phyloP scores from a whole-genome alignment of 1,284 basidiomycete genomes.

The Malassezia sp. region DNA sequence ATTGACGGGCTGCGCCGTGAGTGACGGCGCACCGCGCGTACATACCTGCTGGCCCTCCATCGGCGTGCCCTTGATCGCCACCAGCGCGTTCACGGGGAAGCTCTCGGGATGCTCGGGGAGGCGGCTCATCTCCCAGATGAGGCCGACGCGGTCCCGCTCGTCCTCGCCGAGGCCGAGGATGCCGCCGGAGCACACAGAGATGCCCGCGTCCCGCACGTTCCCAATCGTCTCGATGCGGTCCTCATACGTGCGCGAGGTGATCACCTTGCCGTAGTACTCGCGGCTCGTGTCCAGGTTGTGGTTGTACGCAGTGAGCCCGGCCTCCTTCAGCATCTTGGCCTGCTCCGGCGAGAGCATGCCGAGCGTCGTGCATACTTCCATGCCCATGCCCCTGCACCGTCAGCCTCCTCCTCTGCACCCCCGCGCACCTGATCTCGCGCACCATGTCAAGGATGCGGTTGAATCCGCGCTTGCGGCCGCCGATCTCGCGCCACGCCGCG shows the following conservation, averaged over 20 bases:
- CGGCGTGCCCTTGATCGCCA: conserved; percentile 56
- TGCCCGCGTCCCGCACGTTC: conserved; percentile 83
- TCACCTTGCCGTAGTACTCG: conserved; percentile 89
- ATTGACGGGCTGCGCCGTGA: too few species aligned
- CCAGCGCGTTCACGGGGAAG: conserved; percentile 92
- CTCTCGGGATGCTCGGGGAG: conserved; percentile 92
- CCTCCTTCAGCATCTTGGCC: conserved; percentile 72
- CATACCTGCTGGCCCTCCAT: conserved; percentile 54
- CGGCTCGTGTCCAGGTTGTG: conserved; percentile 97
- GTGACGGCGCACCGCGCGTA: too few species aligned
- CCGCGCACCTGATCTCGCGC: conserved; percentile 52
- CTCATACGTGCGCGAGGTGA: conserved; percentile 87
- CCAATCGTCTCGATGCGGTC: conserved; percentile 79
- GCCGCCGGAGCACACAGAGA: conserved; percentile 92
- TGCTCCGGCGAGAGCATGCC: conserved; percentile 93
- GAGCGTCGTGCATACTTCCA: conserved; percentile 83
- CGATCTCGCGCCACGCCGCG: conserved; percentile 93
- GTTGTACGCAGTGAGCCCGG: conserved; percentile 93
- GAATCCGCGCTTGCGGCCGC: conserved; percentile 85
- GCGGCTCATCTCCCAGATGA: conserved; percentile 82
- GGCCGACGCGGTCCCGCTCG: conserved; percentile 75
- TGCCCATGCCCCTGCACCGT: conserved; percentile 48
- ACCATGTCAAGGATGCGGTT: conserved; percentile 91
- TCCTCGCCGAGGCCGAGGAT: conserved; percentile 89
- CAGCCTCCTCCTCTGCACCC: too few species aligned